These are phyloP conservation scores for Ceratocystis lukuohia DNA, from an alignment of 2,329 filamentous ascomycete genomes.

Conservation along the genomic window DNA sequence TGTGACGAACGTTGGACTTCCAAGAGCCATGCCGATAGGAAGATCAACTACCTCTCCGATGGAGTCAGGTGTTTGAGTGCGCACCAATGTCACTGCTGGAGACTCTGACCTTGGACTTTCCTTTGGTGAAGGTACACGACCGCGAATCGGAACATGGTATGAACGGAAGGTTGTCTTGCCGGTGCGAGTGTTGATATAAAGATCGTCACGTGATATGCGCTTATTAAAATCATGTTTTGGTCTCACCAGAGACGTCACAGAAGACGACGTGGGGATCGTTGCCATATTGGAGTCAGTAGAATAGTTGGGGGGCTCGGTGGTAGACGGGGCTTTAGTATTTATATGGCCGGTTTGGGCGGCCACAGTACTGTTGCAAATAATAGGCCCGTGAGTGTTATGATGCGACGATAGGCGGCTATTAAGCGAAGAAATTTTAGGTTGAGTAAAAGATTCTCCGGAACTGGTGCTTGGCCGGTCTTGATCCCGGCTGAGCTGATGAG, in stretches of 20 bases:
- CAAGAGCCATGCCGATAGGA: slow-evolving; percentile 60
- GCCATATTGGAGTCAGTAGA: slow-evolving; percentile 14
- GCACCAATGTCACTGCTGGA: slow-evolving; percentile 26
- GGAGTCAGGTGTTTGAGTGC: slow-evolving; percentile 34
- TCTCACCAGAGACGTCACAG: slow-evolving; percentile 14
- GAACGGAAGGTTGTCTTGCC: slow-evolving; percentile 27
- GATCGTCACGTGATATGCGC: slow-evolving; percentile 34
- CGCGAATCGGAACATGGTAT: slow-evolving; percentile 32
- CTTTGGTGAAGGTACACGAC: slow-evolving; percentile 33
- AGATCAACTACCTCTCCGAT: slow-evolving; percentile 25
- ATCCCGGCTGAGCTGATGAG: background rate
- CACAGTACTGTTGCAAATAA: slow-evolving; percentile 7
- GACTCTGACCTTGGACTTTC: slow-evolving; percentile 28
- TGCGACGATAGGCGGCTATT: background rate
- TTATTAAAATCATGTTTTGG: slow-evolving; percentile 23
- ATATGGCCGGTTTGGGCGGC: background rate
- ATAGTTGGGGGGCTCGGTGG: background rate
- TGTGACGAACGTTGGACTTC: slow-evolving; percentile 40
- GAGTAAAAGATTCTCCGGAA: slow-evolving; percentile 2
- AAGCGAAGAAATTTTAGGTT: background rate
- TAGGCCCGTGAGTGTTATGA: background rate
- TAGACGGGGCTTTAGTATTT: background rate
- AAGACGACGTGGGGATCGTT: slow-evolving; percentile 14
- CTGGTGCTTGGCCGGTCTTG: slow-evolving; percentile 6
- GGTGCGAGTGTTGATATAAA: slow-evolving; percentile 26